Evolutionary conservation across 148 eudicot genomes (phyloP).

Genomic region (Vaccinium corymbosum): DNA sequence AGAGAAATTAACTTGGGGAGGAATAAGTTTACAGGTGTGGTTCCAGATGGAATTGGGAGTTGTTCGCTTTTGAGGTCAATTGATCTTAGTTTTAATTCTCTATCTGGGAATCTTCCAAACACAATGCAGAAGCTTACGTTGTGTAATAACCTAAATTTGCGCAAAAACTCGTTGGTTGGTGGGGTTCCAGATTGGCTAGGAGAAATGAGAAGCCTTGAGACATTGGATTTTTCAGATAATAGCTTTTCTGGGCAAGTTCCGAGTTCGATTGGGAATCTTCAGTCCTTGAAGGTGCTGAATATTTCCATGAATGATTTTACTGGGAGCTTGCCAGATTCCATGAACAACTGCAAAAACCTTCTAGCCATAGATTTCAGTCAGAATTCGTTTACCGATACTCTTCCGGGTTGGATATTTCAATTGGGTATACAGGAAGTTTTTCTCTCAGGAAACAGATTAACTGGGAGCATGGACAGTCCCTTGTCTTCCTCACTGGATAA

Average conservation of each 20-base stretch:
- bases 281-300: slow-evolving; percentile 59
- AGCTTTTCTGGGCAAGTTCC: slow-evolving; percentile 64
- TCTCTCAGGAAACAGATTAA: slow-evolving; percentile 60
- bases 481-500: slow-evolving; percentile 38
- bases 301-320: slow-evolving; percentile 56
- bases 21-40: slow-evolving; percentile 51
- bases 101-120: slow-evolving; percentile 63
- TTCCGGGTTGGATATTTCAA: slow-evolving; percentile 74
- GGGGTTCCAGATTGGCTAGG: slow-evolving; percentile 74
- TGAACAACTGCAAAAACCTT: slow-evolving; percentile 58
- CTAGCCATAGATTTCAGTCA: slow-evolving; percentile 57
- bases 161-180: slow-evolving; percentile 47
- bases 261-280: slow-evolving; percentile 53
- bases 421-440: slow-evolving; percentile 52
- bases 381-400: slow-evolving; percentile 51
- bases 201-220: slow-evolving; percentile 61
- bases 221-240: slow-evolving; percentile 67
- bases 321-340: slow-evolving; percentile 66
- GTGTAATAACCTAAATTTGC: slow-evolving; percentile 45
- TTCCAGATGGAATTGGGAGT: slow-evolving; percentile 69
- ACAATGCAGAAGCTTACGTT: slow-evolving; percentile 63
- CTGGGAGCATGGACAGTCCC: slow-evolving; percentile 49
- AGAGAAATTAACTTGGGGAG: slow-evolving; percentile 49
- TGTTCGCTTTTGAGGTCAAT: slow-evolving; percentile 63
- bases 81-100: slow-evolving; percentile 67